Conservation (phyloP, 495 filamentous ascomycete genomes). For the Xylaria flabelliformis region DNA sequence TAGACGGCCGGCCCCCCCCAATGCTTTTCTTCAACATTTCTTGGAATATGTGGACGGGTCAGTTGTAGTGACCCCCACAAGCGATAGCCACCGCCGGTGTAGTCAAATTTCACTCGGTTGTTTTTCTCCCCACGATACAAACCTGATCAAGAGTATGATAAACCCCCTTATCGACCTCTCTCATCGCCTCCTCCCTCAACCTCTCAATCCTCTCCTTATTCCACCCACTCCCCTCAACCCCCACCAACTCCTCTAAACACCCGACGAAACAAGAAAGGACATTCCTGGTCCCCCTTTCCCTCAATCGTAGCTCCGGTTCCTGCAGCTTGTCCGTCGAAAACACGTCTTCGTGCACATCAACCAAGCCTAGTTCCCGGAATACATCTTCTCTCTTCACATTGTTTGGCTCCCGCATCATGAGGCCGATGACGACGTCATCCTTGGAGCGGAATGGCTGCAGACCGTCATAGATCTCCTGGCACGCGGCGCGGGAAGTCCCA, state of each 20-base stretch:
- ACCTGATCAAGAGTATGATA: constrained; percentile 7
- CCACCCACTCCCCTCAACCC: neutral
- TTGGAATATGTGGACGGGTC: too few relatives aligned
- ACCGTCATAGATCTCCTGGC: constrained; percentile 5
- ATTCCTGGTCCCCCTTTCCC: neutral
- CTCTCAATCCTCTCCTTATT: neutral
- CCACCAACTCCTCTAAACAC: constrained; percentile 1
- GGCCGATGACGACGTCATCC: neutral
- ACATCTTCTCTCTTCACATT: neutral
- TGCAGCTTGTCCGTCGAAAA: neutral
- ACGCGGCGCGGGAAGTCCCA: neutral
- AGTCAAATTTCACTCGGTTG: neutral
- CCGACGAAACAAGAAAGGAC: neutral
- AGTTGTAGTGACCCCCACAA: too few relatives aligned
- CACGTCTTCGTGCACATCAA: neutral
- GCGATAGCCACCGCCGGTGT: neutral
- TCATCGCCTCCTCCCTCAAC: neutral
- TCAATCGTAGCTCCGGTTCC: neutral
- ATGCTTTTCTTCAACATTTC: too few relatives aligned
- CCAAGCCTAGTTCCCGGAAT: neutral
- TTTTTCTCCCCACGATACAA: neutral
- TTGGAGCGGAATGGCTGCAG: constrained; percentile 1
- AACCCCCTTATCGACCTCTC: neutral
- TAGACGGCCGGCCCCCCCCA: too few relatives aligned
- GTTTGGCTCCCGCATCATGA: neutral